Evolutionary conservation across 169 alveolate species (phyloP), one percentile per base, ranked within the genome.

Genomic region (Babesia bovis): DNA sequence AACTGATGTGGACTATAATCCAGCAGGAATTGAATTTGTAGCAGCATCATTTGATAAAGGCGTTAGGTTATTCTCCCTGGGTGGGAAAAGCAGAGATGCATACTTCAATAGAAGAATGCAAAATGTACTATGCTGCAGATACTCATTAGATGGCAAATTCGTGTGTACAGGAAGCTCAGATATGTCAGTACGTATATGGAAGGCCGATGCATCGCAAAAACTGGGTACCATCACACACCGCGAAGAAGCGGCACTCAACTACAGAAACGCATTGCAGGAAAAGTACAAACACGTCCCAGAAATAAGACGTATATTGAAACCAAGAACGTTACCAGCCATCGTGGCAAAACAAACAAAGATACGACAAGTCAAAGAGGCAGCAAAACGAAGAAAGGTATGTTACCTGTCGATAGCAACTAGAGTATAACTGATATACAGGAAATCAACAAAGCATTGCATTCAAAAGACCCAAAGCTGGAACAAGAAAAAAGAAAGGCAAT

Each of bases 81-180:
- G 92, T 47, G 97, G 98, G 33, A 85, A 74, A 45, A 94, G 98
- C 58, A 89, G 97, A 82, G 99, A 97, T 83, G 97, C 97, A 41
- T 97, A 97, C 88, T 99, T 95, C 72, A 94, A 97, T 30, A 91
- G 94, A 83, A 90, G 99, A 73, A 97, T 97, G 99, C 98, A 97
- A 69, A 89, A 91, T 52, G 97, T 93, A 30, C 79, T 93, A 44
- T 87, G 94, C 66, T 91, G 96, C 59, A 76, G 94, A 67, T 97
- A 90, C 87, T 87, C 98, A 5, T 92, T 94, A 84, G 99, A 97
- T 84, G 94, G 94, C 19, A 93, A 93, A 85, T 97, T 92, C 76
- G 95, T 97, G 17, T 81, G 96, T 40, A 85, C 98, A 59, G 99
- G 99, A 3, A 91, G 97, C 58, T 97, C 97, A 63, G 99, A 97